phyloP scores from a whole-genome alignment of 345 rosid species.

The Eutrema japonicum region DNA sequence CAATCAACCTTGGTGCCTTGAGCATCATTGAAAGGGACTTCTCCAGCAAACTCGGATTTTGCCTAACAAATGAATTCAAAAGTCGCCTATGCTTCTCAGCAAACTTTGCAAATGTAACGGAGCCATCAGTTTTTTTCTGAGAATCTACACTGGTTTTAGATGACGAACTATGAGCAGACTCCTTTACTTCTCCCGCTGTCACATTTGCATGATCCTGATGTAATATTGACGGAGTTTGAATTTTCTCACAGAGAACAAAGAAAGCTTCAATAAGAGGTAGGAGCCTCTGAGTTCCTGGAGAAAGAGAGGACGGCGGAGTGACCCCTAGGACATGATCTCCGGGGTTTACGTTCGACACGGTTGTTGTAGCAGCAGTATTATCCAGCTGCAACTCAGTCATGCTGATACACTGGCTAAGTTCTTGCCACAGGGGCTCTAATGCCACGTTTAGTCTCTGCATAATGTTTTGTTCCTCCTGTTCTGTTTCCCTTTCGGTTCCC shows the following conservation, averaged over 20 bases:
- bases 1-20: constrained; percentile 89
- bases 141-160: constrained; percentile 55
- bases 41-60: constrained; percentile 86
- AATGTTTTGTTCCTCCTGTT: constrained; percentile 73
- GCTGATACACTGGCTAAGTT: constrained; percentile 86
- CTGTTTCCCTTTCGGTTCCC: constrained; percentile 50
- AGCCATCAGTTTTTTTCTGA: constrained; percentile 75
- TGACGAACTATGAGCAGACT: constrained; percentile 63
- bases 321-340: constrained; percentile 69
- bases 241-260: constrained; percentile 91
- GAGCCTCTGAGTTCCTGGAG: constrained; percentile 93
- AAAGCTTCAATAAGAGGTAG: constrained; percentile 95
- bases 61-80: constrained; percentile 85
- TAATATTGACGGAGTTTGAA: constrained; percentile 57
- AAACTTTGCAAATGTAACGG: constrained; percentile 80
- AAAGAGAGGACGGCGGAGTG: constrained; percentile 71
- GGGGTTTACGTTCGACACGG: constrained; percentile 50
- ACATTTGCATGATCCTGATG: constrained; percentile 75
- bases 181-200: constrained; percentile 85
- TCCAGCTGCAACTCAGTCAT: constrained; percentile 83
- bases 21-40: constrained; percentile 92
- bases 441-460: constrained; percentile 73
- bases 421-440: constrained; percentile 92
- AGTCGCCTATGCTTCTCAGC: constrained; percentile 95
- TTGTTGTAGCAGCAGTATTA: constrained; percentile 56